Evolutionary conservation across 352 stramenopile genomes (phyloP).

Genomic region (Globisporangium paroecandrum): DNA sequence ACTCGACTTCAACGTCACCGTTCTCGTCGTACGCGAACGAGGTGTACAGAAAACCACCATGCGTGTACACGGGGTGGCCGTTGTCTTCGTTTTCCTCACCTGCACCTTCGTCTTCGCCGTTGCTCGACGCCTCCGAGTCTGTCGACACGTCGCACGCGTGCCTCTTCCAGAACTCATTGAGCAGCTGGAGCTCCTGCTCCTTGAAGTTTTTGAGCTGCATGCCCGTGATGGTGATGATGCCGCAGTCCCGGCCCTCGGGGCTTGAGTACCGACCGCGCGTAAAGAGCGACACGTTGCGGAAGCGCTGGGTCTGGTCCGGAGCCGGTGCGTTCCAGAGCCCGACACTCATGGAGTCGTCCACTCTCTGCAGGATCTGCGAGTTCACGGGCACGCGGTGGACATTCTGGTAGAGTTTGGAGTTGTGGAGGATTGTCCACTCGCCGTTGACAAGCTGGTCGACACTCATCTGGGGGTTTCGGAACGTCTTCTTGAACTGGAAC

Average conservation of each 20-base stretch:
- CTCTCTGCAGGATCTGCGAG: slow-evolving; percentile 7
- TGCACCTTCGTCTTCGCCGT: background rate
- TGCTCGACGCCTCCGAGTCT: background rate
- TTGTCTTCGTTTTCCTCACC: background rate
- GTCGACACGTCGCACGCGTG: background rate
- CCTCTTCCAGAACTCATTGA: slow-evolving; percentile 3
- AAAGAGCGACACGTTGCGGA: slow-evolving; percentile 13
- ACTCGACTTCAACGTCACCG: slow-evolving; percentile 6
- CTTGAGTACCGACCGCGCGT: slow-evolving; percentile 2
- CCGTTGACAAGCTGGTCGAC: background rate
- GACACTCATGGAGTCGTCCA: slow-evolving; percentile 2
- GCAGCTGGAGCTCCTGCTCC: slow-evolving; percentile 4
- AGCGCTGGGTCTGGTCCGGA: slow-evolving; percentile 4
- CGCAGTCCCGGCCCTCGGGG: background rate
- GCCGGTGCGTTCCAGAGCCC: slow-evolving; percentile 6
- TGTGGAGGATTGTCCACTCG: slow-evolving; percentile 7
- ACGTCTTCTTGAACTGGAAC: slow-evolving; percentile 13
- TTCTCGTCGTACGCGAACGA: background rate
- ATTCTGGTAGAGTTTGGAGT: slow-evolving; percentile 3
- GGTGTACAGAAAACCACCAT: slow-evolving; percentile 11
- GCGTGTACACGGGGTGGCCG: slow-evolving; percentile 3
- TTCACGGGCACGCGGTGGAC: slow-evolving; percentile 10
- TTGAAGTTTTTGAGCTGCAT: slow-evolving; percentile 11
- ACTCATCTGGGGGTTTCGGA: background rate
- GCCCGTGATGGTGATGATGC: slow-evolving; percentile 1